Conservation (phyloP, 371 early-diverging fungal species). For the Mucor piriformis region DNA sequence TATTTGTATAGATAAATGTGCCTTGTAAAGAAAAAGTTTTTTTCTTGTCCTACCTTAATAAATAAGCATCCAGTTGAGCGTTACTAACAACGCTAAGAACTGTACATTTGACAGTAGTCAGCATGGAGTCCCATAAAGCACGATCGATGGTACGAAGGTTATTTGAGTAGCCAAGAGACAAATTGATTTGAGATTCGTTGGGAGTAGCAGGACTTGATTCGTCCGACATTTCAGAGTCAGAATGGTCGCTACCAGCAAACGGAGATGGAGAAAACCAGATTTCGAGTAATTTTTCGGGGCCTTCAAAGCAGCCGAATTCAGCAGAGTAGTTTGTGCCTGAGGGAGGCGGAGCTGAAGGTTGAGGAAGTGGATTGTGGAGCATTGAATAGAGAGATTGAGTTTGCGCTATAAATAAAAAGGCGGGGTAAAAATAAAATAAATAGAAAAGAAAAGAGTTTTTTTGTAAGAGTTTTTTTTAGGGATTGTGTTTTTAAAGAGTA, state of each 20-base stretch:
- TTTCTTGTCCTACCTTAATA: conserved; percentile 64
- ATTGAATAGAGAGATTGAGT: neutral
- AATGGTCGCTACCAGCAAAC: neutral
- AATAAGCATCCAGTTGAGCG: conserved; percentile 80
- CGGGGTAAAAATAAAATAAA: neutral
- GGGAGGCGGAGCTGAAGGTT: conserved; percentile 33
- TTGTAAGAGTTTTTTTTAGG: conserved; percentile 2
- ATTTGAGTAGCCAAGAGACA: conserved; percentile 27
- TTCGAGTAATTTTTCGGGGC: conserved; percentile 93
- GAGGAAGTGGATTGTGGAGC: conserved; percentile 19
- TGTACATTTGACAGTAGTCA: conserved; percentile 85
- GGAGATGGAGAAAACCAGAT: conserved; percentile 83
- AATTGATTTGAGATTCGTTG: conserved; percentile 23
- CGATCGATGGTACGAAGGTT: conserved; percentile 78
- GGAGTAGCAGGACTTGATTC: conserved; percentile 35
- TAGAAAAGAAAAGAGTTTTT: neutral
- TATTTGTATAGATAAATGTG: neutral
- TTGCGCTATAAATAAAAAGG: neutral
- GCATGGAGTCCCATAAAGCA: conserved; percentile 84
- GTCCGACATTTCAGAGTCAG: conserved; percentile 38
- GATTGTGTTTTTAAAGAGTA: neutral
- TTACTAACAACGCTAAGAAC: conserved; percentile 80
- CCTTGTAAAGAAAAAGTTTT: conserved; percentile 5
- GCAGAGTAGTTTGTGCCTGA: conserved; percentile 50
- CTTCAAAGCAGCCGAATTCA: conserved; percentile 74